phyloP scores from a whole-genome alignment of 1,139 yeast species.

The Arxiozyma slooffiae region DNA sequence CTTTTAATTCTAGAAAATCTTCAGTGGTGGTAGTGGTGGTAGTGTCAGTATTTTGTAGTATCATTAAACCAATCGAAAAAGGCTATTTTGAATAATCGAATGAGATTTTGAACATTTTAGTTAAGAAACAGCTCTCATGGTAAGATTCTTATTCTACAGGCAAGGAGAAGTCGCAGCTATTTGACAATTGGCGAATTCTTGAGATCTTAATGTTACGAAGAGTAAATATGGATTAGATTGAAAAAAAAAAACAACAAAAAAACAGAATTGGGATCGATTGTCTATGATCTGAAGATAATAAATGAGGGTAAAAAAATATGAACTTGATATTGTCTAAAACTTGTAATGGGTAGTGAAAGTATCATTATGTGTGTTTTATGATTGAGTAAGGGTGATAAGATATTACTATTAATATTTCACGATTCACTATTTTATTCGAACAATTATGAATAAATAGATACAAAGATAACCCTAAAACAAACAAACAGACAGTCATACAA shows the following conservation, averaged over 20 bases:
- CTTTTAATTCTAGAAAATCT: constrained; percentile 23
- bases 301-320: constrained; percentile 16
- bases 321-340: constrained; percentile 22
- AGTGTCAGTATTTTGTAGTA: constrained; percentile 26
- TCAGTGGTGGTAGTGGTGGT: constrained; percentile 23
- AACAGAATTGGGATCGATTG: constrained; percentile 21
- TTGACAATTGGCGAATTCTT: constrained; percentile 26
- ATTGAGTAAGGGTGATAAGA: no score
- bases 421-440: no score
- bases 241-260: constrained; percentile 23
- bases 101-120: constrained; percentile 15
- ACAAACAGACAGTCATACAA: no score
- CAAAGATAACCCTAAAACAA: no score
- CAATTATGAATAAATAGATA: no score
- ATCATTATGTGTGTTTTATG: not conserved
- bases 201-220: constrained; percentile 20
- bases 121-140: constrained; percentile 19
- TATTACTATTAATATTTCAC: no score
- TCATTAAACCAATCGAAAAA: constrained; percentile 27
- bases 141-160: constrained; percentile 27
- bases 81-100: constrained; percentile 7
- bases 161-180: no score
- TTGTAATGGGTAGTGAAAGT: constrained; percentile 9
- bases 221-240: constrained; percentile 12
- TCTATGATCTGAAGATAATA: constrained; percentile 15